phyloP scores from a whole-genome alignment of 768 basidiomycete species.

The Mycena floridula region DNA sequence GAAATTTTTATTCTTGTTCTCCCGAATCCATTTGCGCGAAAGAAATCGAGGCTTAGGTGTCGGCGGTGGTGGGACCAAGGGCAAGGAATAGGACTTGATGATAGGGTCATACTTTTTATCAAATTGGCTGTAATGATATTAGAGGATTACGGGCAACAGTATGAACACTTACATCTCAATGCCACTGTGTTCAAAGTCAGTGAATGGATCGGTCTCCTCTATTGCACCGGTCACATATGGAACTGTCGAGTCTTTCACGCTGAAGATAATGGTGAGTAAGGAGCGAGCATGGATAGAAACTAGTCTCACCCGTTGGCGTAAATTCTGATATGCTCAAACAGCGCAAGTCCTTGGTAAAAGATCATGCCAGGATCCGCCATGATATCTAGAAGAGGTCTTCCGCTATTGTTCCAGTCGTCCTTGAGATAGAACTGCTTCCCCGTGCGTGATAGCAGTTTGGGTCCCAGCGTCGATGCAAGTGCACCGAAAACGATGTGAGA shows the following conservation, averaged over 20 bases:
- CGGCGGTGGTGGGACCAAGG: conserved; percentile 34
- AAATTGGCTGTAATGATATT: conserved; percentile 36
- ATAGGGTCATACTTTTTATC: conserved; percentile 52
- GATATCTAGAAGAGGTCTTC: conserved; percentile 45
- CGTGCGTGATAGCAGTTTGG: conserved; percentile 48
- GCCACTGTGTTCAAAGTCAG: conserved; percentile 46
- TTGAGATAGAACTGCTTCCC: conserved; percentile 48
- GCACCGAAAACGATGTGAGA: conserved; percentile 37
- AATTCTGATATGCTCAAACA: conserved; percentile 64
- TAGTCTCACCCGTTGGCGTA: conserved; percentile 73
- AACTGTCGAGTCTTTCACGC: conserved; percentile 73
- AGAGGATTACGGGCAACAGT: conserved; percentile 1
- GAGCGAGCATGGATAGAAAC: not conserved
- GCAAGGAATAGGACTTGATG: conserved; percentile 45
- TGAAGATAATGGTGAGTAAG: conserved; percentile 14
- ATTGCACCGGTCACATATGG: conserved; percentile 79
- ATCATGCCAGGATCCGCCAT: conserved; percentile 69
- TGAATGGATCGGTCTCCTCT: conserved; percentile 62
- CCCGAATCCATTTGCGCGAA: conserved; percentile 40
- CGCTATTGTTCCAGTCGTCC: conserved; percentile 49
- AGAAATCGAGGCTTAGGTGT: conserved; percentile 32
- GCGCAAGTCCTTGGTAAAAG: conserved; percentile 66
- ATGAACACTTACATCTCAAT: conserved; percentile 47
- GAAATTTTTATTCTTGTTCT: conserved; percentile 31
- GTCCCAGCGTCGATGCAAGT: conserved; percentile 37